A percentile compares a stretch with the other conserved stretches of the same genome.
Conservation (phyloP, 2,329 filamentous ascomycete genomes). For the Sphaerulina vaccinii region DNA sequence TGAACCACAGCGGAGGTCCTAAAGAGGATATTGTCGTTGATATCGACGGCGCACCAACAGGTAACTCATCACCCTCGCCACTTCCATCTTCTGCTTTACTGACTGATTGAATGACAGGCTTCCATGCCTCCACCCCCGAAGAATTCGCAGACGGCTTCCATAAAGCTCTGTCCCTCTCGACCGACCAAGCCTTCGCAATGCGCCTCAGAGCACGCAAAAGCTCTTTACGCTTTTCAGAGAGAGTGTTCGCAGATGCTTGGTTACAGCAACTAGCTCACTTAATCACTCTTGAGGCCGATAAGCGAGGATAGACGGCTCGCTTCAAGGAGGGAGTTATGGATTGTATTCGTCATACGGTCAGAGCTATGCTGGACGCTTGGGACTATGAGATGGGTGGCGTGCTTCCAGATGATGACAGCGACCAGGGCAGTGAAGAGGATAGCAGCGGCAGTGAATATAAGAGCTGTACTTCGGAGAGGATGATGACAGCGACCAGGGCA, state of each 20-base stretch:
- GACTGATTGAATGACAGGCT: constrained; percentile 56
- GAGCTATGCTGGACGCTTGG: too few species aligned
- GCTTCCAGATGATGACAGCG: too few species aligned
- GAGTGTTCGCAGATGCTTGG: constrained; percentile 81
- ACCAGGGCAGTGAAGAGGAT: too few species aligned
- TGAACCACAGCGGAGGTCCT: constrained; percentile 89
- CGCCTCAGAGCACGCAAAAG: constrained; percentile 73
- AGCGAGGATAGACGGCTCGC: background rate
- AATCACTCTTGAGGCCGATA: constrained; percentile 46
- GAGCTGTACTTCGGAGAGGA: too few species aligned
- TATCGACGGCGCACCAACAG: constrained; percentile 73
- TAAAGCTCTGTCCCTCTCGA: constrained; percentile 67
- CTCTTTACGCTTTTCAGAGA: constrained; percentile 81
- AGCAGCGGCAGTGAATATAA: too few species aligned
- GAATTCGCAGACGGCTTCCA: constrained; percentile 82
- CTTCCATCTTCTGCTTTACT: background rate
- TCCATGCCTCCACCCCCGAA: constrained; percentile 73
- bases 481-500: too few species aligned
- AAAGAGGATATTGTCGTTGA: constrained; percentile 89
- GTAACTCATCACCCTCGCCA: constrained; percentile 43
- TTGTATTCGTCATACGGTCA: too few species aligned
- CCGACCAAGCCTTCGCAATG: constrained; percentile 68
- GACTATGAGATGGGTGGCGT: too few species aligned
- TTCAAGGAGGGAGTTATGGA: too few species aligned
- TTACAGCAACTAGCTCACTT: constrained; percentile 70